These are phyloP conservation scores for Pneumocystis canis DNA, from an alignment of 1,139 yeast species.

Conservation along the genomic window DNA sequence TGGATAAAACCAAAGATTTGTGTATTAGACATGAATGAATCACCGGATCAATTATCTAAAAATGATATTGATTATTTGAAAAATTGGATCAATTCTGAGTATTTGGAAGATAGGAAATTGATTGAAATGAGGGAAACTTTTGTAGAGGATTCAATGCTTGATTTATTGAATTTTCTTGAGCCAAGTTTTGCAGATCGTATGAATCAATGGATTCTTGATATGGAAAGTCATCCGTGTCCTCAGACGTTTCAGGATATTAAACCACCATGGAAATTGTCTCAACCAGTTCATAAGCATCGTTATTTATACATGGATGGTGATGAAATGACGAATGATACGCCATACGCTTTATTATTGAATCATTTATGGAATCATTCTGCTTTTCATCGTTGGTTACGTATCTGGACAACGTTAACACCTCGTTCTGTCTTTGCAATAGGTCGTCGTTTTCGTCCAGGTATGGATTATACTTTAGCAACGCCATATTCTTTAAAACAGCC, in stretches of 20 bases:
- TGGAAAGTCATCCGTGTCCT: constrained; percentile 34
- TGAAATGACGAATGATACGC: neutral
- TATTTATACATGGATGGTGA: constrained; percentile 39
- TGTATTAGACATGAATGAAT: neutral
- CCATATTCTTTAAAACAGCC: constrained; percentile 35
- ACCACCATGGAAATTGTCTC: constrained; percentile 76
- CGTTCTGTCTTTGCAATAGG: constrained; percentile 53
- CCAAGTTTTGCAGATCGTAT: constrained; percentile 39
- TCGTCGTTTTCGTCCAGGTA: constrained; percentile 88
- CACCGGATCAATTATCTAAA: constrained; percentile 14
- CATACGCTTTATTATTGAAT: neutral
- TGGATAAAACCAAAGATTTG: constrained; percentile 5
- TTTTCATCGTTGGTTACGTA: constrained; percentile 37
- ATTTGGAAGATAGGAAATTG: constrained; percentile 44
- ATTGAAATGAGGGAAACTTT: constrained; percentile 38
- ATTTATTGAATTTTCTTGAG: constrained; percentile 48
- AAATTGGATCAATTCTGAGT: constrained; percentile 33
- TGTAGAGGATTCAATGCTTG: constrained; percentile 53
- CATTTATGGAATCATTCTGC: constrained; percentile 3
- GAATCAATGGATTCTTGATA: constrained; percentile 8
- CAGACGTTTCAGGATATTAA: constrained; percentile 38
- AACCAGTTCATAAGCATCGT: constrained; percentile 92
- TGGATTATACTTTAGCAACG: constrained; percentile 85
- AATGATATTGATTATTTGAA: constrained; percentile 21
- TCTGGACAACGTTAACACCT: constrained; percentile 50